Evolutionary conservation across 257 asterid species (phyloP), one percentile per base, ranked within the genome.

Genomic region (Solanum dulcamara): DNA sequence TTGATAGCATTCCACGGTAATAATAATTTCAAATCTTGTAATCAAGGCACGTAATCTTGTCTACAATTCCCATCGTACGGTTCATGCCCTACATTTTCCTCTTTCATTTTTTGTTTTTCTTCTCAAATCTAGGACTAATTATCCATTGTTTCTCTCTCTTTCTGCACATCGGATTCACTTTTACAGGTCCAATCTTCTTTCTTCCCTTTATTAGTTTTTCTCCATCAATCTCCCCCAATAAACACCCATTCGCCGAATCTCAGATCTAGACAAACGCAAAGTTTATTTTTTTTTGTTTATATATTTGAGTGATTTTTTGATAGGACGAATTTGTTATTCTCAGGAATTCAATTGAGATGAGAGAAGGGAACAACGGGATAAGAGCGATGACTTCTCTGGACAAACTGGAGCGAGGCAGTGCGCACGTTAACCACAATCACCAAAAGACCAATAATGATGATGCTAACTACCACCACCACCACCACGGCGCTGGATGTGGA

Each of bases 301-400:
- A 26, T 48, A 71, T 81, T 22, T 33, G 64, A 60, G 42, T 53
- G 24, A 51, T 60, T 81, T 22, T 22, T 57, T 74, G 42, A 55
- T 85, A 57, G 75, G 59, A 32, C 59, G 72, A 79, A 68, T 48
- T 77, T 67, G 35, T 70, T 79, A 66, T 84, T 59, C 7, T 51
- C 57, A 96, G 99, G 96, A 96, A 96, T 91, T 85, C 91, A 66
- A 51, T 70, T 81, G 86, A 86, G 68, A 91, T 91, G 93, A 91
- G 92, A 86, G 93, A 88, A 81, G 90, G 89, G 26, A 85, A 91
- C 87, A 91, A 87, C 90, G 92, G 93, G 11, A 80, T 88, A 7
- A 89, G 90, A 81, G 89, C 88, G 14, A 81, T 88, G 91, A 86
- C 93, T 72, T 88, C 93, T 6, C 91, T 91, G 11, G 93, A 89